phyloP scores from a whole-genome alignment of 257 asterid genomes.

The Solanum clarkiae region DNA sequence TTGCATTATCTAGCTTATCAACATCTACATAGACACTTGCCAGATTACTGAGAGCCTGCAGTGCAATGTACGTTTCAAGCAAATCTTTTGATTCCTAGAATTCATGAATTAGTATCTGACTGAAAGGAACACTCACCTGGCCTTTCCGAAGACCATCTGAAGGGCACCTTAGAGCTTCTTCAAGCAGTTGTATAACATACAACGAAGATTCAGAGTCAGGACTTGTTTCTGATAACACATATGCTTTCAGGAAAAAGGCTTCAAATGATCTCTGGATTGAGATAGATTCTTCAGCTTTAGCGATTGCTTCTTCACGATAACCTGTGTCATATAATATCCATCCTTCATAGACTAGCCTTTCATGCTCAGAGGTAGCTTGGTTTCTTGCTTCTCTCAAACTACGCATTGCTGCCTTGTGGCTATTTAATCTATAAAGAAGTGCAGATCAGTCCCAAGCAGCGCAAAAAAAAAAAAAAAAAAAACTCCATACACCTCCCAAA shows the following conservation, averaged over 20 bases:
- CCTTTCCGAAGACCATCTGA: slow-evolving; percentile 98
- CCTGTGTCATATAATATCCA: slow-evolving; percentile 94
- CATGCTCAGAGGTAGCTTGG: slow-evolving; percentile 62
- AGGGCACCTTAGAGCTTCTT: slow-evolving; percentile 96
- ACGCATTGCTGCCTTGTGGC: slow-evolving; percentile 96
- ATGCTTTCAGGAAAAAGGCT: slow-evolving; percentile 90
- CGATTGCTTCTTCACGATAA: slow-evolving; percentile 69
- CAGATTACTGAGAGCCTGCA: slow-evolving; percentile 85
- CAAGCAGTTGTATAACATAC: slow-evolving; percentile 77
- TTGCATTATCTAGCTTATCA: slow-evolving; percentile 71
- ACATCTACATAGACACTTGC: slow-evolving; percentile 82
- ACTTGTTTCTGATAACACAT: slow-evolving; percentile 66
- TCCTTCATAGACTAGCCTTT: slow-evolving; percentile 88
- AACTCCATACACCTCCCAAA: background rate
- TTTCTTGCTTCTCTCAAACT: slow-evolving; percentile 91
- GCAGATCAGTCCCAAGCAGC: background rate
- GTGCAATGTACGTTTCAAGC: background rate
- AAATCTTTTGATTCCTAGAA: background rate
- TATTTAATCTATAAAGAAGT: slow-evolving; percentile 50
- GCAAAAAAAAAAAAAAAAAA: background rate
- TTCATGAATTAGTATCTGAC: background rate
- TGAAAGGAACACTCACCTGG: slow-evolving; percentile 42
- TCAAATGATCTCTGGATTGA: slow-evolving; percentile 80
- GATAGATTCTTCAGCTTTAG: slow-evolving; percentile 86
- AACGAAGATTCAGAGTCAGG: slow-evolving; percentile 56